Evolutionary conservation across 2,329 filamentous ascomycete genomes (phyloP).

Genomic region (Meredithiella fracta): DNA sequence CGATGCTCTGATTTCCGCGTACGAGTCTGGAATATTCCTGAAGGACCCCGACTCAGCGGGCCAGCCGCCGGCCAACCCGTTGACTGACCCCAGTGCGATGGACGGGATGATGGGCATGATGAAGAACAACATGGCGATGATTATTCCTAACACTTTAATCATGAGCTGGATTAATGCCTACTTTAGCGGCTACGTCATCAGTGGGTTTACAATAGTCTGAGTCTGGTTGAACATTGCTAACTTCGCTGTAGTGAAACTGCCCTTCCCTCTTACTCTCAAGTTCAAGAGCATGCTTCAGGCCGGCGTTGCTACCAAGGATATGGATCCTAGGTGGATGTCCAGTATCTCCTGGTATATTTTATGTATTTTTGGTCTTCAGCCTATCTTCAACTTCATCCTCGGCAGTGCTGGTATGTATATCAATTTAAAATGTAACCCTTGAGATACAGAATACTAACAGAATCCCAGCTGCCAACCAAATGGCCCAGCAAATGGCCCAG

Average conservation of each 20-base stretch:
- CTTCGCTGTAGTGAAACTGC: slow-evolving; percentile 60
- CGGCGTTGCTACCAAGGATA: slow-evolving; percentile 83
- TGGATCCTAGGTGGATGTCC: slow-evolving; percentile 97
- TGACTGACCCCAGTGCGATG: slow-evolving; percentile 92
- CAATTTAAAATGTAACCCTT: neutral
- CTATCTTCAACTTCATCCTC: slow-evolving; percentile 91
- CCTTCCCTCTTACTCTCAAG: slow-evolving; percentile 92
- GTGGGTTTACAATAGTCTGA: slow-evolving; percentile 29
- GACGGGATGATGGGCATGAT: slow-evolving; percentile 99
- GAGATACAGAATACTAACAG: neutral
- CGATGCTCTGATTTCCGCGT: slow-evolving; percentile 62
- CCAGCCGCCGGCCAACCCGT: slow-evolving; percentile 79
- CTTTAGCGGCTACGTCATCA: slow-evolving; percentile 94
- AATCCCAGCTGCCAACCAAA: slow-evolving; percentile 58
- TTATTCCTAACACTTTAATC: slow-evolving; percentile 94
- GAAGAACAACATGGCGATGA: slow-evolving; percentile 99
- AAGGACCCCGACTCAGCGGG: slow-evolving; percentile 78
- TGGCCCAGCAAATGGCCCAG: slow-evolving; percentile 79
- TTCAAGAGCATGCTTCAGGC: slow-evolving; percentile 99
- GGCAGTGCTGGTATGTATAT: slow-evolving; percentile 66
- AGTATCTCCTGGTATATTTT: slow-evolving; percentile 98
- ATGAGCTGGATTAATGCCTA: slow-evolving; percentile 99
- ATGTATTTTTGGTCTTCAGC: slow-evolving; percentile 89
- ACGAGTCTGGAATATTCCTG: slow-evolving; percentile 71
- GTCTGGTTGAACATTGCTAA: neutral